Evolutionary conservation across 179 eudicot species (phyloP), one percentile per base, ranked within the genome.

Genomic region (Drosera spatulata): DNA sequence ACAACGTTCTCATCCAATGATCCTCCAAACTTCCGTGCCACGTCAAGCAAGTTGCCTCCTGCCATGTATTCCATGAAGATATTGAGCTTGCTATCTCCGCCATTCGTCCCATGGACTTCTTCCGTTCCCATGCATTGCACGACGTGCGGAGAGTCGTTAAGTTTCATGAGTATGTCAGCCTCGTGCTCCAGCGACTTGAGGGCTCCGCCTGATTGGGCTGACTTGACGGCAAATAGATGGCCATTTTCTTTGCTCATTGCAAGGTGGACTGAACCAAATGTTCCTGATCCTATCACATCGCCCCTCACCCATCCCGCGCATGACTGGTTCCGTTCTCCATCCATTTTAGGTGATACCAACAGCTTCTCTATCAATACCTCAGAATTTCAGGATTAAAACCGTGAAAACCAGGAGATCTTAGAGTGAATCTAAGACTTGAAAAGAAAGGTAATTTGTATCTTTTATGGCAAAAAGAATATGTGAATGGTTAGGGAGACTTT

Each of bases 1-100:
- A 85, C 61, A 60, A 12, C 39, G 39, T 10, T 45, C 49, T 45
- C 49, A 45, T 45, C 49, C 49, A 45, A 10, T 45, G 49, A 45
- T 45, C 49, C 49, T 6, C 49, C 49, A 45, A 45, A 45, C 10
- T 45, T 45, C 49, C 10, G 8, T 45, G 10, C 10, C 49, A 45
- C 49, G 10, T 45, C 49, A 0, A 10, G 10, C 49, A 45, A 45
- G 49, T 10, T 45, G 10, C 49, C 49, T 10, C 49, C 49, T 45
- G 49, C 49, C 49, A 45, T 45, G 49, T 45, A 45, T 10, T 45
- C 49, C 49, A 45, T 45, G 10, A 45, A 45, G 7, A 45, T 45
- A 45, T 45, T 45, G 49, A 45, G 49, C 10, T 45, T 2, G 49
- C 49, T 6, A 6, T 6, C 10, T 45, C 10, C 49, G 7, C 10